Evolutionary conservation across 352 stramenopile genomes (phyloP).

Genomic region (Phytopythium sindhum): DNA sequence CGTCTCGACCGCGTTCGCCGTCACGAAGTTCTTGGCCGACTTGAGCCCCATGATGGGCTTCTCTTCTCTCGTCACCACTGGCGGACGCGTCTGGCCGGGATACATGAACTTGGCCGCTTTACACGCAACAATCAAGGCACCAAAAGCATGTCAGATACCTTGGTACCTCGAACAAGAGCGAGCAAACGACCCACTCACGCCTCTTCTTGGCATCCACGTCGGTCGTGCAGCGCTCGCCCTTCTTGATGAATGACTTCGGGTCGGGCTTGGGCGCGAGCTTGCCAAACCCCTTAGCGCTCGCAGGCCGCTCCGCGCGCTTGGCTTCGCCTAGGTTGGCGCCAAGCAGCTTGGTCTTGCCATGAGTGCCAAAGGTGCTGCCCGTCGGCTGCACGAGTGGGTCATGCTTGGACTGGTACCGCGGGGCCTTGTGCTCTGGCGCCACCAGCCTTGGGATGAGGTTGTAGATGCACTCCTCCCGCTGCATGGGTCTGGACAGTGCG

Average conservation of each 20-base stretch:
- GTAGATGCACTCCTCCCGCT: slow-evolving; percentile 90
- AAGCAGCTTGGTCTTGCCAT: slow-evolving; percentile 65
- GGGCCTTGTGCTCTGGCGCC: slow-evolving; percentile 65
- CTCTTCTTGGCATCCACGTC: slow-evolving; percentile 46
- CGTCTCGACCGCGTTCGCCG: slow-evolving; percentile 90
- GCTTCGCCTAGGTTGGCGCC: slow-evolving; percentile 62
- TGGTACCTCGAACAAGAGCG: slow-evolving; percentile 6
- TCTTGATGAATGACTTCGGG: slow-evolving; percentile 69
- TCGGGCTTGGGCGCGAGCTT: slow-evolving; percentile 58
- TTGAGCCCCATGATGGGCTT: slow-evolving; percentile 91
- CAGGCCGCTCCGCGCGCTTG: slow-evolving; percentile 33
- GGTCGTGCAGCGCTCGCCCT: slow-evolving; percentile 53
- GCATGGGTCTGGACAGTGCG: slow-evolving; percentile 27
- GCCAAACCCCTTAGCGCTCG: slow-evolving; percentile 64
- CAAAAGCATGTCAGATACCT: neutral
- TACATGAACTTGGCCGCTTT: slow-evolving; percentile 75
- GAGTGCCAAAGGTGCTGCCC: slow-evolving; percentile 84
- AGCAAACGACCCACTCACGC: slow-evolving; percentile 27
- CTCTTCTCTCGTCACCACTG: slow-evolving; percentile 82
- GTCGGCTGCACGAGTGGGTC: slow-evolving; percentile 80
- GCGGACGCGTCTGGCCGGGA: slow-evolving; percentile 48
- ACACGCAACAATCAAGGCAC: neutral
- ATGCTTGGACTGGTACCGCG: slow-evolving; percentile 88
- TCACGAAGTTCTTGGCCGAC: slow-evolving; percentile 92
- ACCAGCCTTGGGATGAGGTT: slow-evolving; percentile 86